Evolutionary conservation across 305 asterid genomes (phyloP), one percentile per base, ranked within the genome.

Genomic region (Rubia tinctorum): DNA sequence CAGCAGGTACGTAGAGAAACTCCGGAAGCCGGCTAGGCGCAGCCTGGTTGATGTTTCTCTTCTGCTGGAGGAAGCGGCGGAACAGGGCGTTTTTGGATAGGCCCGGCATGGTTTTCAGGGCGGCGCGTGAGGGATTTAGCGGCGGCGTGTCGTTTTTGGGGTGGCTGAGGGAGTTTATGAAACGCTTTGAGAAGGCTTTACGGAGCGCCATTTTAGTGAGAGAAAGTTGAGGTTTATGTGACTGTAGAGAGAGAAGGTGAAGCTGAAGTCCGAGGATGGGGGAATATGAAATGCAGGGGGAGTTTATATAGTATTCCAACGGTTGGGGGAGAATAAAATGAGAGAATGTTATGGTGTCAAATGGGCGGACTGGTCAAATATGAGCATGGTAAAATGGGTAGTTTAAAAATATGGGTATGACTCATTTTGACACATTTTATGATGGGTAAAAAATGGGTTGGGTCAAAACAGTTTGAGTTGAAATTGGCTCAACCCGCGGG

Each of bases 121-220:
- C 67, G 6, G 51, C 69, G 40, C 73, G 49, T 66, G 68, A 68
- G 71, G 71, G 22, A 6, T 74, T 81, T 11, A 76, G 12, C 51
- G 51, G 64, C 53, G 77, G 51, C 4, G 67, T 44, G 61, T 69
- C 55, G 43, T 39, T 12, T 10, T 51, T 27, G 17, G 17, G 49
- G n/a, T 0, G 10, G 66, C 8, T 58, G 75, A 22, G 18, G 6
- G 30, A 9, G 0, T 80, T 67, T 9, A 22, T 53, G 22, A 84
- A 69, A 27, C 89, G 87, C 84, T 82, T 88, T 17, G 87, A 72
- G 1, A 88, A 69, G 15, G 85, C 43, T 71, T 80, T 75, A 18
- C 86, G 89, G 76, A 90, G 88, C 71, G 95, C 91, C 96, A 92
- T 90, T 83, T 66, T n/a, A 39, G 71, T 60, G 56, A 56, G 69